Conservation (phyloP, 2,329 filamentous ascomycete genomes). For the Leptodontidium sp. region DNA sequence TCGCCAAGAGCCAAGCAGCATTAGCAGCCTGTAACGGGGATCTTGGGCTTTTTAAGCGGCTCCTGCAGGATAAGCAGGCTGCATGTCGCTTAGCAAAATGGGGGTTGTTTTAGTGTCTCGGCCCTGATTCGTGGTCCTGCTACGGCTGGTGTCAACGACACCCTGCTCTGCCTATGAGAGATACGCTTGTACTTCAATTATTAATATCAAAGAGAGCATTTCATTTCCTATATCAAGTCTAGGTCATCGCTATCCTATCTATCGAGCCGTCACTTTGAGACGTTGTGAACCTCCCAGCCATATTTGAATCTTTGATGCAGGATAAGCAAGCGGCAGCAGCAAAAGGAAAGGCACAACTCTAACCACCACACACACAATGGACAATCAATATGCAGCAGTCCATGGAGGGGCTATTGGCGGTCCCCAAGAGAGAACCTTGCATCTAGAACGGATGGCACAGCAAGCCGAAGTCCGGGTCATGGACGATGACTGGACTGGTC, state of each 20-base stretch:
- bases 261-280: too few species aligned
- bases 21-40: too few species aligned
- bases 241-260: too few species aligned
- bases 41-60: background rate
- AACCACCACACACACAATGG: background rate
- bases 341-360: background rate
- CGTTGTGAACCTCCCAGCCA: background rate
- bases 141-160: too few species aligned
- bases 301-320: background rate
- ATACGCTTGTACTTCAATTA: too few species aligned
- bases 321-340: slow-evolving; percentile 2
- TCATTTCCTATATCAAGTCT: too few species aligned
- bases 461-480: slow-evolving; percentile 18
- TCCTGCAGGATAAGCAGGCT: background rate
- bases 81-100: background rate
- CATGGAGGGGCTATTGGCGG: background rate
- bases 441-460: slow-evolving; percentile 25
- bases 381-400: background rate
- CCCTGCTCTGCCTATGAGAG: too few species aligned
- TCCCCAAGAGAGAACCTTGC: background rate
- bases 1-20: too few species aligned
- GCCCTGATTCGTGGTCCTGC: background rate
- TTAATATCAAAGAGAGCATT: too few species aligned
- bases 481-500: slow-evolving; percentile 42
- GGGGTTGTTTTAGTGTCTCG: background rate